A percentile compares a stretch with the other conserved stretches of the same genome.
These are phyloP conservation scores for Boletellus emodensis DNA, from an alignment of 768 basidiomycete species.

Conservation along the genomic window DNA sequence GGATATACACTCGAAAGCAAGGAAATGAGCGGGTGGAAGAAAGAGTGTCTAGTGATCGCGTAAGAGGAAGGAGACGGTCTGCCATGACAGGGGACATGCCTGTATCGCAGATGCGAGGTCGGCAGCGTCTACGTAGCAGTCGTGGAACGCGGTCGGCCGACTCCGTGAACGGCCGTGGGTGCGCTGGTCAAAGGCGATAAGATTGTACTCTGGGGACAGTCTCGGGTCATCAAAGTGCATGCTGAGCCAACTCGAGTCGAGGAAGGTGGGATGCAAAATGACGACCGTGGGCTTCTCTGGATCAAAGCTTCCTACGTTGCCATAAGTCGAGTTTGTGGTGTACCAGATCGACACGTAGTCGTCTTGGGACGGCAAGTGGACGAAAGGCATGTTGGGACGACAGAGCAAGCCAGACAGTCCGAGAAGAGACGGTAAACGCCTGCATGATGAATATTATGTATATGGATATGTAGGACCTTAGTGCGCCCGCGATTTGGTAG, in stretches of 20 bases:
- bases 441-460: constrained; percentile 19
- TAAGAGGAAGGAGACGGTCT: neutral
- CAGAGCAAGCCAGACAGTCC: constrained; percentile 2
- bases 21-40: constrained; percentile 65
- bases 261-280: constrained; percentile 62
- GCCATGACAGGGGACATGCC: constrained; percentile 35
- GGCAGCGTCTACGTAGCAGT: constrained; percentile 77
- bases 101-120: constrained; percentile 66
- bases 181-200: constrained; percentile 75
- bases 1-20: constrained; percentile 62
- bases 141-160: constrained; percentile 53
- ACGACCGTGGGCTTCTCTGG: constrained; percentile 62
- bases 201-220: constrained; percentile 53
- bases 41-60: constrained; percentile 44
- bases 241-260: constrained; percentile 67
- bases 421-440: constrained; percentile 2
- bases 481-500: constrained; percentile 7
- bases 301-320: constrained; percentile 65
- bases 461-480: neutral
- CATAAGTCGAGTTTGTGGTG: constrained; percentile 54
- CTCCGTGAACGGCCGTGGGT: constrained; percentile 54
- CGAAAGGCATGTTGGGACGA: constrained; percentile 56
- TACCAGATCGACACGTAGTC: constrained; percentile 75
- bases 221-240: constrained; percentile 66
- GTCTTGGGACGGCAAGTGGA: constrained; percentile 57